Evolutionary conservation across 768 basidiomycete genomes (phyloP), one percentile per base, ranked within the genome.

Genomic region (Gyrodon lividus): DNA sequence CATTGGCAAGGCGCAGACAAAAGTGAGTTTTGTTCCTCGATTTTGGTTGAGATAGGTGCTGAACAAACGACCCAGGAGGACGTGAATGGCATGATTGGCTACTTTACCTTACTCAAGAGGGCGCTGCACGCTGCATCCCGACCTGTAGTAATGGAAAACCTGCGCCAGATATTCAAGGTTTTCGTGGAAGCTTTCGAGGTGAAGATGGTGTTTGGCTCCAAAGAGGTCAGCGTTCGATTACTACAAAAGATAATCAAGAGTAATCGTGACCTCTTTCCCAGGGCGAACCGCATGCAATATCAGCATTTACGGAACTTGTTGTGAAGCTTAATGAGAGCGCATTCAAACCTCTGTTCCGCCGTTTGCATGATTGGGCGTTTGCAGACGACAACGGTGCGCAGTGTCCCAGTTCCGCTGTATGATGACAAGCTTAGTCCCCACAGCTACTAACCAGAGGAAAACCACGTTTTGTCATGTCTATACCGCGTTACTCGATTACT

Each of bases 341-440:
- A 0, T 98, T 99, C 83, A 81, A 84, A 55, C 94, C 96, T 1
- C 73, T 98, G 14, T 96, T 98, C 80, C 84, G 93, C 48, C 84
- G 86, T 48, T 69, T 95, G 51, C 93, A 91, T 61, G 97, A 99
- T 65, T 99, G 97, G 97, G 93, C 93, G 0, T 94, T 94, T 60
- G 79, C 77, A 1, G 73, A 75, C 51, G 78, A 77, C 24, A 61
- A 63, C 22, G 69, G 83, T 84, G 60, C 28, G 75, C 68, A 4
- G 13, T 7, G 16, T 34, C 1, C 22, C 23, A 13, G 8, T 22
- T 39, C 4, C 51, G n/a, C 4, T 14, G 2, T 34, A 20, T 51
- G 56, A 43, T n/a, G 31, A 31, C 35, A 37, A 51, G 5, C 24
- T 50, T 26, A 30, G 23, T 6, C 17, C 2, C 46, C 17, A 39